phyloP scores from a whole-genome alignment of 2,329 filamentous ascomycete genomes.

The Pseudogymnoascus sp. region DNA sequence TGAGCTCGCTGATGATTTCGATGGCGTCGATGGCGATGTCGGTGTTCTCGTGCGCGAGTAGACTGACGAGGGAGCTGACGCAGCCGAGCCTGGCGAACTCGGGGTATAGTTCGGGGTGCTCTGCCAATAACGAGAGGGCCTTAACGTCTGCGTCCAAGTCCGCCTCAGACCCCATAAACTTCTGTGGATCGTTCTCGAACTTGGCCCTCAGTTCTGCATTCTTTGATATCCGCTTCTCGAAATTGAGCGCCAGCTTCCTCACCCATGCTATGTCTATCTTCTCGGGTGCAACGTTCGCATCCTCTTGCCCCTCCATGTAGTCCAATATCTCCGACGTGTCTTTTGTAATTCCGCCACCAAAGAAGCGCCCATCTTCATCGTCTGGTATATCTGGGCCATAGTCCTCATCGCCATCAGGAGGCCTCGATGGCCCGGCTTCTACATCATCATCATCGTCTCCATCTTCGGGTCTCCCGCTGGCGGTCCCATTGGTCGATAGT shows the following conservation, averaged over 20 bases:
- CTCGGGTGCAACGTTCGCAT: slow-evolving; percentile 42
- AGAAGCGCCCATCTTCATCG: slow-evolving; percentile 92
- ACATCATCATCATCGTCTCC: slow-evolving; percentile 33
- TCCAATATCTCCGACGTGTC: slow-evolving; percentile 78
- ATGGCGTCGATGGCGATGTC: slow-evolving; percentile 90
- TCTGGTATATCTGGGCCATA: slow-evolving; percentile 48
- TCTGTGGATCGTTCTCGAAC: slow-evolving; percentile 69
- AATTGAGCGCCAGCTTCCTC: slow-evolving; percentile 67
- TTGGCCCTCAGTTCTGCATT: slow-evolving; percentile 85
- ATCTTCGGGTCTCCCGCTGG: neutral
- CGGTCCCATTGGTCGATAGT: slow-evolving; percentile 12
- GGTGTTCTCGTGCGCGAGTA: slow-evolving; percentile 91
- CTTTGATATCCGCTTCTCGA: slow-evolving; percentile 84
- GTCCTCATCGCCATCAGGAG: slow-evolving; percentile 46
- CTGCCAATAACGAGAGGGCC: slow-evolving; percentile 72
- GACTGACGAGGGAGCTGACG: slow-evolving; percentile 62
- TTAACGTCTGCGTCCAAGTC: slow-evolving; percentile 87
- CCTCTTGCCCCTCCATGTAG: slow-evolving; percentile 66
- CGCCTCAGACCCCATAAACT: slow-evolving; percentile 78
- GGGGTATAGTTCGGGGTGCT: slow-evolving; percentile 74
- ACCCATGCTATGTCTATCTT: slow-evolving; percentile 81
- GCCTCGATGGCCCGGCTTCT: slow-evolving; percentile 43
- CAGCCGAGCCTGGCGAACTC: slow-evolving; percentile 72
- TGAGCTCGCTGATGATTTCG: slow-evolving; percentile 82
- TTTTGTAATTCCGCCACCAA: slow-evolving; percentile 78